Conservation (phyloP, 208 protist species). For the Balamuthia mandrillaris region DNA sequence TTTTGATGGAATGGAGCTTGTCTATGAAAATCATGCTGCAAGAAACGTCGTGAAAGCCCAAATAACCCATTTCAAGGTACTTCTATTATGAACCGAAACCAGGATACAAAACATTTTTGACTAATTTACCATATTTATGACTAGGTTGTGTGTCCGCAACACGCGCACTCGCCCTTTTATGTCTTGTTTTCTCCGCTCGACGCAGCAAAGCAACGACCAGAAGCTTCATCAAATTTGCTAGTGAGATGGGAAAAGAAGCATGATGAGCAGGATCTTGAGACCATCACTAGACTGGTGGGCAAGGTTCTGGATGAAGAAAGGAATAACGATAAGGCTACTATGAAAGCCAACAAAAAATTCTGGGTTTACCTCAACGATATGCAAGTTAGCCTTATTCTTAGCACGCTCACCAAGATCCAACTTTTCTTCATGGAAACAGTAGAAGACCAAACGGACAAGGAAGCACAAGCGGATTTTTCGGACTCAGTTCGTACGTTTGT, state of each 20-base stretch:
- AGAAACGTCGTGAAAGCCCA: conserved; percentile 15
- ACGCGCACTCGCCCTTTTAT: not conserved
- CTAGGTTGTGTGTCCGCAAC: conserved; percentile 18
- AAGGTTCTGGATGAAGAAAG: not conserved
- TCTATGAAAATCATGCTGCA: conserved; percentile 9
- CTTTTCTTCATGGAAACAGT: conserved; percentile 7
- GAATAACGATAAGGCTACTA: conserved; percentile 12
- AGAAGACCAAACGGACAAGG: not conserved
- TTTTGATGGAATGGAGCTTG: conserved; percentile 17
- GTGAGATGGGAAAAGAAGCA: conserved; percentile 35
- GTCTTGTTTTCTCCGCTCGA: conserved; percentile 4
- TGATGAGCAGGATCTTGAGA: no score
- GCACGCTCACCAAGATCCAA: conserved; percentile 5
- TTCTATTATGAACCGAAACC: no score
- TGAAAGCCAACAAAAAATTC: conserved; percentile 32
- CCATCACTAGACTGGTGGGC: no score
- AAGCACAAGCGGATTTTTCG: not conserved
- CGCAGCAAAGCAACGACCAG: not conserved
- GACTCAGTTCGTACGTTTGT: conserved; percentile 17
- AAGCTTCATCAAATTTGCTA: not conserved
- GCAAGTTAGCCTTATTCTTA: conserved; percentile 20
- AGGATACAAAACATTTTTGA: not conserved
- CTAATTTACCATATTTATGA: not conserved
- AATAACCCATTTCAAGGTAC: not conserved
- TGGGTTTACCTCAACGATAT: conserved; percentile 5